These are phyloP conservation scores for Lomentospora prolificans DNA, from an alignment of 2,329 filamentous ascomycete species.

Conservation along the genomic window DNA sequence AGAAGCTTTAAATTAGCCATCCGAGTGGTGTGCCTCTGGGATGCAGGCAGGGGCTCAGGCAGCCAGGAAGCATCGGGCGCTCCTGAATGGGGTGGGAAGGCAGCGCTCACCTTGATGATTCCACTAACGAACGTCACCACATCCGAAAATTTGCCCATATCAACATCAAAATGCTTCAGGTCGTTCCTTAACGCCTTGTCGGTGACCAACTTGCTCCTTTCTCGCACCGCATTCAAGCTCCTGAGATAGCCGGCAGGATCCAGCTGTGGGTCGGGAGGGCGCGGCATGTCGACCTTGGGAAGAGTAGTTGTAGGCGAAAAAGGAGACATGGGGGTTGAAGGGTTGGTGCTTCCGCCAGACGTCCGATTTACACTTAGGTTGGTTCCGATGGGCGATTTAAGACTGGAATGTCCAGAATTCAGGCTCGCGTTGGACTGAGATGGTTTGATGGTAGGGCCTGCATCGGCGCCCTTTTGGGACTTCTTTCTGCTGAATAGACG, in stretches of 20 bases:
- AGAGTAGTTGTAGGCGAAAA: slow-evolving; percentile 42
- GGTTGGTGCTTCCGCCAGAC: slow-evolving; percentile 37
- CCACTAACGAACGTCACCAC: slow-evolving; percentile 82
- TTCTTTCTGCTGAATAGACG: slow-evolving; percentile 13
- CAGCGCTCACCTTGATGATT: slow-evolving; percentile 72
- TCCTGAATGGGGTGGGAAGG: not conserved
- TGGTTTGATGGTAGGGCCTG: slow-evolving; percentile 27
- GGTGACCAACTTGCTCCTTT: slow-evolving; percentile 63
- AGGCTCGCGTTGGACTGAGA: slow-evolving; percentile 41
- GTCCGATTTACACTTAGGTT: slow-evolving; percentile 35
- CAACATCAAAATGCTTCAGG: slow-evolving; percentile 79
- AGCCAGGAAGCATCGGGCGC: not conserved
- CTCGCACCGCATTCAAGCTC: slow-evolving; percentile 79
- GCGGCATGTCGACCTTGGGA: slow-evolving; percentile 71
- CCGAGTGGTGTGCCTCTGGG: not conserved
- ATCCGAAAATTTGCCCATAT: slow-evolving; percentile 72
- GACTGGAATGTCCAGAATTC: slow-evolving; percentile 39
- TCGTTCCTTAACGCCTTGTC: slow-evolving; percentile 69
- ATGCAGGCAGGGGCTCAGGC: too few relatives aligned
- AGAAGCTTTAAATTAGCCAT: not conserved
- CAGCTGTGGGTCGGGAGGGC: slow-evolving; percentile 74
- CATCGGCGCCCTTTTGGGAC: slow-evolving; percentile 2
- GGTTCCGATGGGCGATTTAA: slow-evolving; percentile 27
- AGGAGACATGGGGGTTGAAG: slow-evolving; percentile 39
- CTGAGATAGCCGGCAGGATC: slow-evolving; percentile 86